phyloP scores from a whole-genome alignment of 208 protist species.

The Jaenimonas drosophilae region DNA sequence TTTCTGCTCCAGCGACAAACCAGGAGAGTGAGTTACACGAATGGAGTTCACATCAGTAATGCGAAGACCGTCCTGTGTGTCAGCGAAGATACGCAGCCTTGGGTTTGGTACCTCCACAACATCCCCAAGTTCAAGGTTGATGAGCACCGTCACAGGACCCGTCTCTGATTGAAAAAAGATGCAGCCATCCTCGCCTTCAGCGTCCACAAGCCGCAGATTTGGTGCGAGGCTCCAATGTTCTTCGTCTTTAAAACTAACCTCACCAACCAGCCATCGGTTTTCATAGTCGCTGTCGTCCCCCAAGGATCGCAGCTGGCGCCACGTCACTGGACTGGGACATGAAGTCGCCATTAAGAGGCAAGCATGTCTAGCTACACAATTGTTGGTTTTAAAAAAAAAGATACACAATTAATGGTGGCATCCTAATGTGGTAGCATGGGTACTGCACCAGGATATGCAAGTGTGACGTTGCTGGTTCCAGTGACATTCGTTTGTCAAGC shows the following conservation, averaged over 20 bases:
- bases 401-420: too few relatives aligned
- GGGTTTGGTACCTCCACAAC: slow-evolving; percentile 4
- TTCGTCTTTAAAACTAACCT: slow-evolving; percentile 7
- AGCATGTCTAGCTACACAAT: too few relatives aligned
- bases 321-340: too few relatives aligned
- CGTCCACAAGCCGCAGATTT: slow-evolving; percentile 7
- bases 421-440: too few relatives aligned
- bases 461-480: too few relatives aligned
- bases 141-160: neutral
- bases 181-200: slow-evolving; percentile 8
- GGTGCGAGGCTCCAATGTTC: slow-evolving; percentile 8
- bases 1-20: neutral
- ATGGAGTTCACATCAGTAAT: slow-evolving; percentile 2
- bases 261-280: slow-evolving; percentile 2
- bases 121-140: slow-evolving; percentile 10
- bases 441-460: too few relatives aligned
- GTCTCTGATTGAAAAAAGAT: slow-evolving; percentile 9
- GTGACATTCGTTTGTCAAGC: too few relatives aligned
- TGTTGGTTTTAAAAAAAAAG: neutral
- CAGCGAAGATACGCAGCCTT: slow-evolving; percentile 10
- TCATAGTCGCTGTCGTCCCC: neutral
- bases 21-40: neutral
- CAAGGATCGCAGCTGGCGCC: neutral
- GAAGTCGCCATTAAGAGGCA: too few relatives aligned
- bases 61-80: slow-evolving; percentile 13